Percentiles rank a stretch among this genome's conserved stretches.
Evolutionary conservation across 129 eudicot species (phyloP).

Genomic region (sunflower (Helianthus annuus)): DNA sequence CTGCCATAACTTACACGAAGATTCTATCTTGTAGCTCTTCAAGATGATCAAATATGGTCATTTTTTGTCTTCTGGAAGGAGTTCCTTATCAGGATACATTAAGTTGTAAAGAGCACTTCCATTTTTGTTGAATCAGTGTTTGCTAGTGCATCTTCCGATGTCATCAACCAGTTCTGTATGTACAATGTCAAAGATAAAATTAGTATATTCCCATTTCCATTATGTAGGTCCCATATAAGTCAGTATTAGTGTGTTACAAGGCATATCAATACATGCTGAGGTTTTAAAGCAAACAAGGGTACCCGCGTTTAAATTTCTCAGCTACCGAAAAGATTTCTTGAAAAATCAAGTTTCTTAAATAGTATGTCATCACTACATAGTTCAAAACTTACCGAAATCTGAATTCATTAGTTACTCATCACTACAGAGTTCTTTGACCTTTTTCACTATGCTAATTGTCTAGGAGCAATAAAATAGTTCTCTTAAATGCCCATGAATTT

Average conservation of each 20-base stretch:
- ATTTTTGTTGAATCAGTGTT: conserved; percentile 35
- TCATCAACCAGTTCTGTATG: conserved; percentile 49
- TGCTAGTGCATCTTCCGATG: conserved; percentile 35
- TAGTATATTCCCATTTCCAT: conserved; percentile 1
- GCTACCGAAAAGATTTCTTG: too few species aligned
- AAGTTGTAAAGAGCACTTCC: conserved; percentile 77
- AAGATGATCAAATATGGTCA: conserved; percentile 92
- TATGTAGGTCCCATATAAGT: background rate
- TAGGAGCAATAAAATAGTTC: background rate
- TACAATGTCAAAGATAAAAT: conserved; percentile 8
- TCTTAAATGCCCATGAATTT: background rate
- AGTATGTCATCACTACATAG: too few species aligned
- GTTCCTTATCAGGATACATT: conserved; percentile 87
- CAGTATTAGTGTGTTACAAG: too few species aligned
- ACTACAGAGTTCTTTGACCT: background rate
- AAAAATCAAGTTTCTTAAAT: too few species aligned
- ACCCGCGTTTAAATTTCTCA: too few species aligned
- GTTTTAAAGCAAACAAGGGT: too few species aligned
- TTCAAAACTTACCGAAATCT: background rate
- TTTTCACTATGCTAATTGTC: background rate
- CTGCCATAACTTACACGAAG: conserved; percentile 89
- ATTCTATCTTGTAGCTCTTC: conserved; percentile 89
- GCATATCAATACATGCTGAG: too few species aligned
- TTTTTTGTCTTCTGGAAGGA: conserved; percentile 93
- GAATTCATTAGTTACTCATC: background rate